These are phyloP conservation scores for Dryadomyces quercivorus DNA, from an alignment of 2,329 filamentous ascomycete species.

Conservation along the genomic window DNA sequence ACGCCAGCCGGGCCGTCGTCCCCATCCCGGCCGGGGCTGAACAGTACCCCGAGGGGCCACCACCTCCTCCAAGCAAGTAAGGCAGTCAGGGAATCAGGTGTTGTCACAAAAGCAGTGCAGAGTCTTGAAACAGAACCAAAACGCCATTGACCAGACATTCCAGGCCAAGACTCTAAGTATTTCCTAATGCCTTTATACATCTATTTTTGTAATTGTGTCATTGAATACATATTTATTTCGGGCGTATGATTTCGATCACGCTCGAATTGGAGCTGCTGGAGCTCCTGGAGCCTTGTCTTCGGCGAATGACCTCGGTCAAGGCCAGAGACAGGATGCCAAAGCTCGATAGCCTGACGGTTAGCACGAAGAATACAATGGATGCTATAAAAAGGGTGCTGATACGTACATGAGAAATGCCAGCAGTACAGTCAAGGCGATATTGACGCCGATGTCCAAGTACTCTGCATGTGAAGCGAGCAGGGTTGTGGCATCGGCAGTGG, in stretches of 20 bases:
- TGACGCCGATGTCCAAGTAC: conserved; percentile 8
- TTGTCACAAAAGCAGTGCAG: no score
- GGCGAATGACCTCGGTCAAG: conserved; percentile 1
- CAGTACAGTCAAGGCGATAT: conserved; percentile 1
- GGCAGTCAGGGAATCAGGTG: no score
- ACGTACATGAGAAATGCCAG: conserved; percentile 5
- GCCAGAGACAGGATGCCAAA: conserved; percentile 5
- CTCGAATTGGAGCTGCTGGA: conserved; percentile 5
- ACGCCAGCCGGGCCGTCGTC: conserved; percentile 29
- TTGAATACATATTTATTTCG: not conserved
- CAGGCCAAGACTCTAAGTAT: no score
- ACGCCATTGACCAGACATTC: not conserved
- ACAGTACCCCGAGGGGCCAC: conserved; percentile 9
- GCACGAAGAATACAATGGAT: not conserved
- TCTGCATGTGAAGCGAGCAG: no score
- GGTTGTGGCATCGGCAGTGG: not conserved
- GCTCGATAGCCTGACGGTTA: conserved; percentile 1
- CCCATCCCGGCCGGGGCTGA: conserved; percentile 24
- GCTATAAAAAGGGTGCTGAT: not conserved
- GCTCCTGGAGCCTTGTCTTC: not conserved
- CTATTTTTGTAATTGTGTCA: no score
- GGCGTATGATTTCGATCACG: conserved; percentile 11
- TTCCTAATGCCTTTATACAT: no score
- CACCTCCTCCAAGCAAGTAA: not conserved
- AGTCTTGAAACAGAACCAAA: not conserved